Base-by-base conservation (phyloP, 306 rosid species). In the Cyclanthera cordifolia region DNA sequence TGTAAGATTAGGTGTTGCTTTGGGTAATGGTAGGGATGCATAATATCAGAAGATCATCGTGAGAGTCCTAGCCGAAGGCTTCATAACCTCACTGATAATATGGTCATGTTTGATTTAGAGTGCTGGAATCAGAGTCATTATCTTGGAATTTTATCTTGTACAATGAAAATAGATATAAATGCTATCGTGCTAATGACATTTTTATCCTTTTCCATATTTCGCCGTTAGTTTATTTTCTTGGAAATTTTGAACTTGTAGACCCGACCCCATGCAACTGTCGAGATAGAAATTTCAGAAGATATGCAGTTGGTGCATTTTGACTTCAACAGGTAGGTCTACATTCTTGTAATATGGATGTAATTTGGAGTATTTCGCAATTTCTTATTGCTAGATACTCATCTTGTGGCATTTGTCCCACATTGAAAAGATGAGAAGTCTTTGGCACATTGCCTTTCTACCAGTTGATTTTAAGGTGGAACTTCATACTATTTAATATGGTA, bases 281-380 rank as follows among this genome's bases (percentile, higher is more conserved):
- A 93, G 84, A 96, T 93, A 78, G 96, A 93, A 86, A 93, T 89
- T 79, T 93, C 98, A 70, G 98, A 93, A 85, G 98, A 93, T 77
- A 93, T 86, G 98, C 96, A 92, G 80, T 86, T 93, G 78, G 96
- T 93, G 74, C 98, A 93, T 82, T 93, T 93, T 79, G 98, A 93
- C 80, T 93, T 93, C 88, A 93, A 85, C 70, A 93, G 98, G 98
- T 93, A 80, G 73, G 67, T 9, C 57, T 41, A 15, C 53, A n/a
- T n/a, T n/a, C n/a, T n/a, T n/a, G n/a, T n/a, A n/a, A n/a, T n/a
- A n/a, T n/a, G n/a, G n/a, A n/a, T n/a, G n/a, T n/a, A n/a, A n/a
- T n/a, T n/a, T n/a, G n/a, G n/a, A n/a, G n/a, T n/a, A n/a, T n/a
- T n/a, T n/a, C n/a, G n/a, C n/a, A n/a, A n/a, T n/a, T n/a, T n/a